Conservation (phyloP, 768 basidiomycete species). For the Russula vinacea region DNA sequence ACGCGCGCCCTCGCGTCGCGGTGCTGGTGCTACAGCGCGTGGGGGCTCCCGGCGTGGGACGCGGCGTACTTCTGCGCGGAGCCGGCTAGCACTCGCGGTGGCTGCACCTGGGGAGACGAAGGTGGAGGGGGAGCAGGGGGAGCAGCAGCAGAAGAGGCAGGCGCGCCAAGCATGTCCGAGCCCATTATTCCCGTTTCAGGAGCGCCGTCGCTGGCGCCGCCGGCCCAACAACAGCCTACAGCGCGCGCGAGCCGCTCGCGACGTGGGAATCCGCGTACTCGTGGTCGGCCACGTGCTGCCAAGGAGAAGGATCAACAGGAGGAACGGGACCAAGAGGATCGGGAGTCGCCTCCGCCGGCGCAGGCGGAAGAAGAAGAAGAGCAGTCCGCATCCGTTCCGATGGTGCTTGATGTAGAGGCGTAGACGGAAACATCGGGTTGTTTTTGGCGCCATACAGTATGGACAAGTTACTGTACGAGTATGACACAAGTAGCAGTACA, state of each 20-base stretch:
- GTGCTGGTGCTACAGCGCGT: background rate
- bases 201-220: background rate
- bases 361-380: constrained; percentile 13
- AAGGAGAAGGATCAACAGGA: constrained; percentile 14
- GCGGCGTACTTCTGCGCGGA: constrained; percentile 3
- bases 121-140: background rate
- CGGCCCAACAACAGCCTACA: background rate
- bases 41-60: constrained; percentile 31
- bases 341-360: constrained; percentile 1
- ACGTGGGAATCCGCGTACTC: constrained; percentile 4
- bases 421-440: constrained; percentile 6
- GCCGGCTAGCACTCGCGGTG: constrained; percentile 18
- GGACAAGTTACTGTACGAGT: background rate
- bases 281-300: constrained; percentile 17
- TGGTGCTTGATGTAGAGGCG: constrained; percentile 40
- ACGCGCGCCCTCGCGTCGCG: constrained; percentile 35
- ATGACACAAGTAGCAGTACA: background rate
- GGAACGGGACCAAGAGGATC: background rate
- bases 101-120: background rate
- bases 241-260: constrained; percentile 17
- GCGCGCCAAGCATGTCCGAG: background rate
- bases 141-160: background rate
- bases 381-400: constrained; percentile 36
- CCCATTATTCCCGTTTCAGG: background rate
- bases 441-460: background rate